These are phyloP conservation scores for Arthrobotrys iridis DNA, from an alignment of 2,329 filamentous ascomycete genomes.

Conservation along the genomic window DNA sequence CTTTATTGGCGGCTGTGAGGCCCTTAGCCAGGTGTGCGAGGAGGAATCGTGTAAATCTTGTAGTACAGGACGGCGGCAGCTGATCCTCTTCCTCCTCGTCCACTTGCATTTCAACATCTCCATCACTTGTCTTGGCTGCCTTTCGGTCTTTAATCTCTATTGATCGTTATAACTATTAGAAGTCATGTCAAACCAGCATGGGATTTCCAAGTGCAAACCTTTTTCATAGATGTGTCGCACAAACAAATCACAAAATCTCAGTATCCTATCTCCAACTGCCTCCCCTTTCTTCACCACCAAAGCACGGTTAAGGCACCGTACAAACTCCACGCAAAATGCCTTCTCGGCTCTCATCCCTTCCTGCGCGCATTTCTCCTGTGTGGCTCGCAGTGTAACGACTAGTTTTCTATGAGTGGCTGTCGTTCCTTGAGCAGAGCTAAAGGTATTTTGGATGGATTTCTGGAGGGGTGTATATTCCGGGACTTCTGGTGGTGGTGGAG, in stretches of 20 bases:
- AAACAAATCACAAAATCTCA: slow-evolving; percentile 89
- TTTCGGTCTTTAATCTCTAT: slow-evolving; percentile 36
- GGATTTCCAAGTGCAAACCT: slow-evolving; percentile 60
- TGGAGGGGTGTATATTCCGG: slow-evolving; percentile 55
- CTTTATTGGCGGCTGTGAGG: slow-evolving; percentile 89
- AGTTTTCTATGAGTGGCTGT: slow-evolving; percentile 91
- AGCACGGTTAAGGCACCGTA: slow-evolving; percentile 81
- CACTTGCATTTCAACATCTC: slow-evolving; percentile 64
- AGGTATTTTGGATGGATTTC: slow-evolving; percentile 60
- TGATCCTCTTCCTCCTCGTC: slow-evolving; percentile 75
- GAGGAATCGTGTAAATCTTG: slow-evolving; percentile 78
- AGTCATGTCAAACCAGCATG: slow-evolving; percentile 56
- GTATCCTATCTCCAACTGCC: slow-evolving; percentile 81
- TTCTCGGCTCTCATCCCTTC: slow-evolving; percentile 70
- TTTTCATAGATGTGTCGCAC: slow-evolving; percentile 74
- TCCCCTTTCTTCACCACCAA: slow-evolving; percentile 93
- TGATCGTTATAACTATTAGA: slow-evolving; percentile 58
- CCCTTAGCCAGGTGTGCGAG: slow-evolving; percentile 78
- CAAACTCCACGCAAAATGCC: slow-evolving; percentile 87
- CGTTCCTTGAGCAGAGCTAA: slow-evolving; percentile 77
- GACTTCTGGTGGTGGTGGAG: slow-evolving; percentile 22
- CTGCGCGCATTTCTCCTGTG: slow-evolving; percentile 83
- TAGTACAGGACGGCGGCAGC: slow-evolving; percentile 83
- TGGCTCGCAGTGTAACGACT: slow-evolving; percentile 84
- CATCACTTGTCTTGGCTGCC: slow-evolving; percentile 64